Evolutionary conservation across 371 early-diverging fungal genomes (phyloP).

Genomic region (Parasitella parasitica): DNA sequence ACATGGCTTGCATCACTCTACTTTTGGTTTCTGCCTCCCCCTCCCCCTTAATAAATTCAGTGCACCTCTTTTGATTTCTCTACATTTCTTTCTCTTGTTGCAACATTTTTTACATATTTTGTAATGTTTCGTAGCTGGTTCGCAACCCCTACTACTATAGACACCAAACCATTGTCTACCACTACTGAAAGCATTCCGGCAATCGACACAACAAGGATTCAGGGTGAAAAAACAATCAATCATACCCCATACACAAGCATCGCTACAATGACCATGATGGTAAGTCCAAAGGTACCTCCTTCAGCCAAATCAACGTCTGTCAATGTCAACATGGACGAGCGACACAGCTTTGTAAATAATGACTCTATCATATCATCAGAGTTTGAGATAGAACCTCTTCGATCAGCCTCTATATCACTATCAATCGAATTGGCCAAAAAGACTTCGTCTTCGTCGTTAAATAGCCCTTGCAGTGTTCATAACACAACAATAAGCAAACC

Average conservation of each 20-base stretch:
- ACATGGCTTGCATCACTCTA: conserved; percentile 1
- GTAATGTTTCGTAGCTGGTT: background rate
- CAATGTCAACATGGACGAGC: conserved; percentile 21
- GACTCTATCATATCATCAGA: background rate
- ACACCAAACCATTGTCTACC: background rate
- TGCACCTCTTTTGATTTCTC: background rate
- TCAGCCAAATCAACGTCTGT: conserved; percentile 27
- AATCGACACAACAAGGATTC: background rate
- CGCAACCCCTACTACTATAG: background rate
- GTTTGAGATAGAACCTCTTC: background rate
- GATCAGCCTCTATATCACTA: conserved; percentile 12
- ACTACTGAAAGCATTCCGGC: background rate
- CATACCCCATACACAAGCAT: background rate
- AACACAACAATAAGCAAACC: background rate
- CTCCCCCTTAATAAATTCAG: background rate
- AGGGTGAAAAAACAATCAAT: background rate
- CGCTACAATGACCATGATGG: background rate
- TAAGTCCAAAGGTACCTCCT: conserved; percentile 12
- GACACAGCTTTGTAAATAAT: background rate
- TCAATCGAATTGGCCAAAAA: conserved; percentile 21
- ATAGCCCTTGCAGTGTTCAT: background rate
- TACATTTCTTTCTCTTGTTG: background rate
- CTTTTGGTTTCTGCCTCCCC: background rate
- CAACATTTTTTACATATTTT: background rate
- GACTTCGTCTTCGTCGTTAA: background rate